These are phyloP conservation scores for Pyrus communis DNA, from an alignment of 306 rosid species.

Conservation along the genomic window DNA sequence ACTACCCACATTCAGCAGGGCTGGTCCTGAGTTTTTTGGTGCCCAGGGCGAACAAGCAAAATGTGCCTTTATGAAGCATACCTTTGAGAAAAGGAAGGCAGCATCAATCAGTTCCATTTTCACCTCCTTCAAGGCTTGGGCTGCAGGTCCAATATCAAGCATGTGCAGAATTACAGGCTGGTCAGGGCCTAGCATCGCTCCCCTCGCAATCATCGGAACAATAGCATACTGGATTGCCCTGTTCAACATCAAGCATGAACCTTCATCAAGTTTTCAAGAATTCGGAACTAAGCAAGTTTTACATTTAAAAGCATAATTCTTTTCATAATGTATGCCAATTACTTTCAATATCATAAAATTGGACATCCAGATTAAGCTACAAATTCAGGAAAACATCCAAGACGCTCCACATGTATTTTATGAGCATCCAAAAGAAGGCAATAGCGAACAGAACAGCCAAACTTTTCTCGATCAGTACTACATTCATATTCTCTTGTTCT, in stretches of 20 bases:
- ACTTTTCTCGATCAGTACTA: conserved; percentile 34
- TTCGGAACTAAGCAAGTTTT: not conserved
- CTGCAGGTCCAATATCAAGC: conserved; percentile 61
- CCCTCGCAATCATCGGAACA: conserved; percentile 72
- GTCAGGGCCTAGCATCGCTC: conserved; percentile 55
- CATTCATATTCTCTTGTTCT: conserved; percentile 21
- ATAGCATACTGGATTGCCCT: conserved; percentile 83
- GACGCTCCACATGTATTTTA: conserved; percentile 44
- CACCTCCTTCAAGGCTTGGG: conserved; percentile 52
- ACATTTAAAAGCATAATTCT: not conserved
- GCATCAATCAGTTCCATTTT: conserved; percentile 67
- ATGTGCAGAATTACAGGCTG: conserved; percentile 69
- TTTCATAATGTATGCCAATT: not conserved
- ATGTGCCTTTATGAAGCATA: not conserved
- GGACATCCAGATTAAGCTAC: not conserved
- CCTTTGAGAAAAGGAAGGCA: conserved; percentile 59
- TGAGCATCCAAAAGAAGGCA: conserved; percentile 59
- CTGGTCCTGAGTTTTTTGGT: not conserved
- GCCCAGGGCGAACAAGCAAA: not conserved
- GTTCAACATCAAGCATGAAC: not conserved
- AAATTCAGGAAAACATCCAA: not conserved
- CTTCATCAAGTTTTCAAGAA: not conserved
- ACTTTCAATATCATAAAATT: not conserved
- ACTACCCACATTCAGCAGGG: no score
- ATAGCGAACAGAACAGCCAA: conserved; percentile 34